These are phyloP conservation scores for Kwoniella newhampshirensis DNA, from an alignment of 768 basidiomycete species.

Conservation along the genomic window DNA sequence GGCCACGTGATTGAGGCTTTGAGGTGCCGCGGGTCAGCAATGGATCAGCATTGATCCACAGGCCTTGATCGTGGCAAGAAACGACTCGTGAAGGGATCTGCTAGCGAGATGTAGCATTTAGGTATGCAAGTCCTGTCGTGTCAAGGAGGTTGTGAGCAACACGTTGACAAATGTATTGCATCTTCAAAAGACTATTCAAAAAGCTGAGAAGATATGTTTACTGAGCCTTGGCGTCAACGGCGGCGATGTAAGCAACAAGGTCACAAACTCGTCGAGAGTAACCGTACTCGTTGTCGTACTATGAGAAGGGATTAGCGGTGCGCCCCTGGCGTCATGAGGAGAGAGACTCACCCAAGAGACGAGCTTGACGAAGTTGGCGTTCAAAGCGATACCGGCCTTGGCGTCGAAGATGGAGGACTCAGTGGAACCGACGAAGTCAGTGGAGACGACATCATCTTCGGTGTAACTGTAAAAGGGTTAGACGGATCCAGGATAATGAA, in stretches of 20 bases:
- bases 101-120: too few relatives aligned
- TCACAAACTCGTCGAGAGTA: conserved; percentile 93
- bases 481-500: not conserved
- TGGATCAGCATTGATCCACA: too few relatives aligned
- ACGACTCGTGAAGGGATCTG: too few relatives aligned
- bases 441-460: conserved; percentile 87
- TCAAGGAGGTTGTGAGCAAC: too few relatives aligned
- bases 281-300: conserved; percentile 57
- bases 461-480: conserved; percentile 81
- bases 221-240: conserved; percentile 61
- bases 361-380: conserved; percentile 91
- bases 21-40: too few relatives aligned
- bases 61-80: too few relatives aligned
- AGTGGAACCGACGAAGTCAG: conserved; percentile 79
- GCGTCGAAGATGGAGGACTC: conserved; percentile 93
- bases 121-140: too few relatives aligned
- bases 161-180: too few relatives aligned
- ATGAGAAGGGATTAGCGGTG: conserved; percentile 4
- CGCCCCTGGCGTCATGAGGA: not conserved
- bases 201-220: not conserved
- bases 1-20: too few relatives aligned
- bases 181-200: conserved; percentile 1
- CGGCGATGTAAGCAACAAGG: conserved; percentile 75
- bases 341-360: conserved; percentile 65
- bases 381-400: conserved; percentile 85